These are phyloP conservation scores for Mesembryanthemum crystallinum DNA, from an alignment of 148 eudicot species.

Conservation along the genomic window DNA sequence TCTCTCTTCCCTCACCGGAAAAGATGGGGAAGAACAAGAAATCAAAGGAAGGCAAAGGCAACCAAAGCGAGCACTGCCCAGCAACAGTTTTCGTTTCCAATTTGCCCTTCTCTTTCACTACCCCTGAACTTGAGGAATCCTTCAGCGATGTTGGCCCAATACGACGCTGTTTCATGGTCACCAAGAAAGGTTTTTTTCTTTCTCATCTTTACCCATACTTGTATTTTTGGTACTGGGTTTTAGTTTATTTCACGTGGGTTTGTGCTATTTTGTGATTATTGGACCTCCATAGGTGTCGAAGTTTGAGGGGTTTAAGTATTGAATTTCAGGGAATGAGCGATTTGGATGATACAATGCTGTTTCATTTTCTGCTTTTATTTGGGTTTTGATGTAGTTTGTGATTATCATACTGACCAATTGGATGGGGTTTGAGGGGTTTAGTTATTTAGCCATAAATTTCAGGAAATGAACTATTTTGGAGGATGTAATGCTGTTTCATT, in stretches of 20 bases:
- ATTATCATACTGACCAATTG: too few relatives aligned
- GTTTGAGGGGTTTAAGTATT: too few relatives aligned
- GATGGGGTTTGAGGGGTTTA: too few relatives aligned
- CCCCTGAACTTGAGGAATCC: constrained; percentile 68
- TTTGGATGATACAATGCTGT: neutral
- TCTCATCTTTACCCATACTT: neutral
- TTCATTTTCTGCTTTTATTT: neutral
- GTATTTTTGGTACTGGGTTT: neutral
- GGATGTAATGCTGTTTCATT: neutral
- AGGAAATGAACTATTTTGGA: neutral
- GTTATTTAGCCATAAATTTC: too few relatives aligned
- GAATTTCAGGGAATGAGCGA: neutral
- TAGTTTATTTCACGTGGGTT: neutral
- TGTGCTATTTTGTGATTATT: neutral
- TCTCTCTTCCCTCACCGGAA: neutral
- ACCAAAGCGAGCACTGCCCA: constrained; percentile 49
- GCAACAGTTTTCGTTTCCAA: constrained; percentile 71
- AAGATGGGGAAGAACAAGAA: constrained; percentile 44
- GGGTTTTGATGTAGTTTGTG: neutral
- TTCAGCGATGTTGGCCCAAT: constrained; percentile 94
- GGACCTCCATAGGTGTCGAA: too few relatives aligned
- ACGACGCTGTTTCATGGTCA: constrained; percentile 84
- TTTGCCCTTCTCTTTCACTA: constrained; percentile 68
- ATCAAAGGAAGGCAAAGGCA: constrained; percentile 17
- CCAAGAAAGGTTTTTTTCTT: constrained; percentile 59